These are phyloP conservation scores for Pythium plurisporium DNA, from an alignment of 352 stramenopile genomes.

Conservation along the genomic window DNA sequence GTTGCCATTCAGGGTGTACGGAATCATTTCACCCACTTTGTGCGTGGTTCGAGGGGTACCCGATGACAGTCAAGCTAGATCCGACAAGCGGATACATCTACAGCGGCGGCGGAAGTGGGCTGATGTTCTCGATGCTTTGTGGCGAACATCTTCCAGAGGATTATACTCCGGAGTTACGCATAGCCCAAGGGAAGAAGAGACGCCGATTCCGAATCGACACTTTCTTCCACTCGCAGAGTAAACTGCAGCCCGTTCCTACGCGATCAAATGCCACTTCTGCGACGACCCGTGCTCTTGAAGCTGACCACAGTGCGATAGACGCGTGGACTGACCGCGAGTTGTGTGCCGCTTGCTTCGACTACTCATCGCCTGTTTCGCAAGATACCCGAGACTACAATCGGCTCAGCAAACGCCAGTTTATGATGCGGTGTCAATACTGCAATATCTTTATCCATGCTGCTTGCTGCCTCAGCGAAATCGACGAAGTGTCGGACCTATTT, in stretches of 20 bases:
- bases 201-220: constrained; percentile 69
- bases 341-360: constrained; percentile 78
- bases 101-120: constrained; percentile 59
- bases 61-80: constrained; percentile 56
- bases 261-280: background rate
- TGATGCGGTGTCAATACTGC: constrained; percentile 85
- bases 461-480: constrained; percentile 76
- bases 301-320: background rate
- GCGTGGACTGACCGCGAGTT: constrained; percentile 68
- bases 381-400: constrained; percentile 41
- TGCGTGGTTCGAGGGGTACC: constrained; percentile 77
- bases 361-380: constrained; percentile 43
- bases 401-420: constrained; percentile 70
- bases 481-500: constrained; percentile 47
- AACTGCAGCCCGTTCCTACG: constrained; percentile 21
- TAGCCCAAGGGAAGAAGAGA: constrained; percentile 44
- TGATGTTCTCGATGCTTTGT: constrained; percentile 70
- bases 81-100: constrained; percentile 54
- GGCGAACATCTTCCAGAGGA: constrained; percentile 44
- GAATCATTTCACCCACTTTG: constrained; percentile 83
- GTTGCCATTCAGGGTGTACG: constrained; percentile 43
- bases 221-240: constrained; percentile 63
- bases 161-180: constrained; percentile 39
- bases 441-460: constrained; percentile 76
- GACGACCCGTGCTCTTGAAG: background rate